phyloP scores from a whole-genome alignment of 306 rosid species.

The Dalbergia oliveri region DNA sequence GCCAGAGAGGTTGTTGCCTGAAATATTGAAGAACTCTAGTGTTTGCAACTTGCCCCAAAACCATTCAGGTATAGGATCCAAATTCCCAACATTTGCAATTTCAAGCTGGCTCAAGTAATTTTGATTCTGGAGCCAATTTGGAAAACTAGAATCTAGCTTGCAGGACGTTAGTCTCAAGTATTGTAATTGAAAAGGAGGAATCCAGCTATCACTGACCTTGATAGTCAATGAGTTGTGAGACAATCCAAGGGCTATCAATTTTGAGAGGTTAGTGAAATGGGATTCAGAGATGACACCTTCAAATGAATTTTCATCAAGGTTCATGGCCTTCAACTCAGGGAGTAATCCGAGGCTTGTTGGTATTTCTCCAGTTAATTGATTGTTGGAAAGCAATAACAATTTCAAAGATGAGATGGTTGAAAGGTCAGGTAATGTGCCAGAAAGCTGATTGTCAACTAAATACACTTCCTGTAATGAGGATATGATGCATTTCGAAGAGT shows the following conservation, averaged over 20 bases:
- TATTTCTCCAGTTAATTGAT: neutral
- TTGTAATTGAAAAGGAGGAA: slow-evolving; percentile 33
- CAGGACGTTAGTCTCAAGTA: neutral
- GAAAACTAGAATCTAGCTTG: neutral
- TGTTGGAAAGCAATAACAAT: neutral
- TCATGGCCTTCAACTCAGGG: neutral
- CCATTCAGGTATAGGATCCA: slow-evolving; percentile 1
- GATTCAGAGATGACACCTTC: slow-evolving; percentile 5
- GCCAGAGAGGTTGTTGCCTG: slow-evolving; percentile 2
- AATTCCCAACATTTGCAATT: neutral
- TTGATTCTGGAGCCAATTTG: slow-evolving; percentile 33
- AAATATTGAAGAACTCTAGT: fast-evolving
- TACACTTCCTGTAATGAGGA: neutral
- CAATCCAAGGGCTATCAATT: fast-evolving
- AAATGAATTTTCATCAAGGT: neutral
- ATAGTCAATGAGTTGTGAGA: neutral
- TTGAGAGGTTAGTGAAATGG: slow-evolving; percentile 19
- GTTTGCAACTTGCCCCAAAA: slow-evolving; percentile 4
- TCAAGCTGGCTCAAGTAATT: fast-evolving
- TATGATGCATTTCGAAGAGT: slow-evolving; percentile 25
- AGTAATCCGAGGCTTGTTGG: neutral
- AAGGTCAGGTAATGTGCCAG: slow-evolving; percentile 23
- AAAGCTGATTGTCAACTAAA: neutral
- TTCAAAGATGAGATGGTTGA: slow-evolving; percentile 17
- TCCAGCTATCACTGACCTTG: slow-evolving; percentile 9